These are phyloP conservation scores for Ascochyta fabae DNA, from an alignment of 2,329 filamentous ascomycete genomes.

Conservation along the genomic window DNA sequence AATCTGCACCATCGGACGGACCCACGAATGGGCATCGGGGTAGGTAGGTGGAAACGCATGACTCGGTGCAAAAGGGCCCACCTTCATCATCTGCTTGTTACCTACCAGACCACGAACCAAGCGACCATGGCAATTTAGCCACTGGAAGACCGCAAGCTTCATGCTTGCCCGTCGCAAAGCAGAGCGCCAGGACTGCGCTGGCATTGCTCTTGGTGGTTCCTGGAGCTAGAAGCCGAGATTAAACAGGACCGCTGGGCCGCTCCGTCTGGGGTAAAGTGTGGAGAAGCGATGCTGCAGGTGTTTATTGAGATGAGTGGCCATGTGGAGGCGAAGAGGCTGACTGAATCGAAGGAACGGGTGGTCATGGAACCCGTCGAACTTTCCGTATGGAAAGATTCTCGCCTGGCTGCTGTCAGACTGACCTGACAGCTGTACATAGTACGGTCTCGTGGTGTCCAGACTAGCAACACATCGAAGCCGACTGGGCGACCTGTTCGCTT, in stretches of 20 bases:
- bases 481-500: slow-evolving; percentile 1
- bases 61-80: slow-evolving; percentile 10
- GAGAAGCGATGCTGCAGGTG: slow-evolving; percentile 19
- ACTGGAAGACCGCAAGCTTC: slow-evolving; percentile 13
- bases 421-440: slow-evolving; percentile 4
- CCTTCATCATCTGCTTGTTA: neutral
- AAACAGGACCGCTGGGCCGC: slow-evolving; percentile 19
- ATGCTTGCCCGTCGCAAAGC: slow-evolving; percentile 16
- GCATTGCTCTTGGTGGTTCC: slow-evolving; percentile 14
- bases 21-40: slow-evolving; percentile 16
- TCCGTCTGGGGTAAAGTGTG: slow-evolving; percentile 22
- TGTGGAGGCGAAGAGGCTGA: slow-evolving; percentile 18
- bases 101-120: slow-evolving; percentile 1
- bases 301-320: slow-evolving; percentile 17
- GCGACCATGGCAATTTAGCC: slow-evolving; percentile 17
- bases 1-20: slow-evolving; percentile 9
- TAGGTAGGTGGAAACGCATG: slow-evolving; percentile 12
- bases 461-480: slow-evolving; percentile 1
- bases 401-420: slow-evolving; percentile 14
- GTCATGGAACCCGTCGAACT: slow-evolving; percentile 5
- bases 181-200: neutral
- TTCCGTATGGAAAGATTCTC: slow-evolving; percentile 11
- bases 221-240: slow-evolving; percentile 21
- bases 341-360: slow-evolving; percentile 4
- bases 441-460: slow-evolving; percentile 1